Conservation (phyloP, 345 rosid species). For the Rhodomyrtus tomentosa region DNA sequence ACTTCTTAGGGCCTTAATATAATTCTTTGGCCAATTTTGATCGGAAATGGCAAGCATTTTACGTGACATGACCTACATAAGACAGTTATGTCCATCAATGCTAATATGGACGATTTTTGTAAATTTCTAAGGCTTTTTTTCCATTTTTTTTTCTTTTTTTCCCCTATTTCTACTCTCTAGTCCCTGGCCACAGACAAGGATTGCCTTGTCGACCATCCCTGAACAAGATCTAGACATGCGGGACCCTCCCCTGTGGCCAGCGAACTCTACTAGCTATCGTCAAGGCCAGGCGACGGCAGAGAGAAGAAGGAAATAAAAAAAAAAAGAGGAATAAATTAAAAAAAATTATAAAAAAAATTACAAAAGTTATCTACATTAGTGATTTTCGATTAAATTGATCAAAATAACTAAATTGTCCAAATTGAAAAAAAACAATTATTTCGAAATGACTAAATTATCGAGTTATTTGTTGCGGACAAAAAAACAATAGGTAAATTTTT, state of each 20-base stretch:
- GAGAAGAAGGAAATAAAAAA: background rate
- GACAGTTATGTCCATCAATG: background rate
- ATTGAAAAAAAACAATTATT: background rate
- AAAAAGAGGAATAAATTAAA: fast-evolving
- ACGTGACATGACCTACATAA: background rate
- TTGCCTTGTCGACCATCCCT: background rate
- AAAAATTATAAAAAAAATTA: background rate
- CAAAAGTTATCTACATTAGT: background rate
- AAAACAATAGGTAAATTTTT: background rate
- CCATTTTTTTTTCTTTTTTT: background rate
- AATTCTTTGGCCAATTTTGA: background rate
- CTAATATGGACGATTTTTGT: fast-evolving
- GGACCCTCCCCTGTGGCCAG: fast-evolving
- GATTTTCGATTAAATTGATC: background rate
- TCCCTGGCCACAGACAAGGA: background rate
- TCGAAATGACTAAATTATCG: background rate
- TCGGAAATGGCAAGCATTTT: fast-evolving
- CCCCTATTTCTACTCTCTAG: background rate
- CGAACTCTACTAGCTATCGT: too few species aligned
- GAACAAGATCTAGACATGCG: background rate
- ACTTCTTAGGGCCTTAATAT: too few species aligned
- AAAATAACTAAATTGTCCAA: background rate
- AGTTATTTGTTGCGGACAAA: background rate
- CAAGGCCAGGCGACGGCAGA: too few species aligned
- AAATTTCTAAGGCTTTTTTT: background rate